Percentiles rank a stretch among this genome's conserved stretches.
These are phyloP conservation scores for Penicillium verhagenii DNA, from an alignment of 495 filamentous ascomycete species.

Conservation along the genomic window DNA sequence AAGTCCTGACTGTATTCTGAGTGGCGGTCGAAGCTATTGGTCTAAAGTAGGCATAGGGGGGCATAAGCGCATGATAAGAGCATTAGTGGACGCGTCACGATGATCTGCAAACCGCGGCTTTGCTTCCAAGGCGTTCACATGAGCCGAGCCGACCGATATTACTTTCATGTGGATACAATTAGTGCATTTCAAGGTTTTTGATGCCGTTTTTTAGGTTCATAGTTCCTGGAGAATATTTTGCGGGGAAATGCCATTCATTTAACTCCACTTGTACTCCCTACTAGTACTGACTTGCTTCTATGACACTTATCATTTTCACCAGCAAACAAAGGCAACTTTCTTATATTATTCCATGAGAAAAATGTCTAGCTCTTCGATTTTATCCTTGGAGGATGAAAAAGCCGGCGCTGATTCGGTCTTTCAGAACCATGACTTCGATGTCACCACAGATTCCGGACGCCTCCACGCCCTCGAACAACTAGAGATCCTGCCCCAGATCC, in stretches of 20 bases:
- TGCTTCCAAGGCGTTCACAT: background rate
- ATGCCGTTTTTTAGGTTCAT: background rate
- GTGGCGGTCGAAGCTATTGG: background rate
- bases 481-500: slow-evolving; percentile 41
- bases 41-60: no score
- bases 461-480: slow-evolving; percentile 35
- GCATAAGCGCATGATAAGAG: background rate
- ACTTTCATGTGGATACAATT: background rate
- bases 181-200: background rate
- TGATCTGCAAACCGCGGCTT: background rate
- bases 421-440: background rate
- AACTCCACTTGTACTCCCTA: background rate
- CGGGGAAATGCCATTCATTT: background rate
- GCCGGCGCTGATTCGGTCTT: slow-evolving; percentile 7
- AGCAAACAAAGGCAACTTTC: no score
- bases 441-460: slow-evolving; percentile 17
- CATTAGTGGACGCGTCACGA: background rate
- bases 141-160: background rate
- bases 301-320: background rate
- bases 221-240: background rate
- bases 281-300: background rate
- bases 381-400: slow-evolving; percentile 18
- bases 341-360: no score
- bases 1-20: no score
- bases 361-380: slow-evolving; percentile 17